Conservation (phyloP, 164 flowering plant species). For the Paratinospora sagittata region DNA sequence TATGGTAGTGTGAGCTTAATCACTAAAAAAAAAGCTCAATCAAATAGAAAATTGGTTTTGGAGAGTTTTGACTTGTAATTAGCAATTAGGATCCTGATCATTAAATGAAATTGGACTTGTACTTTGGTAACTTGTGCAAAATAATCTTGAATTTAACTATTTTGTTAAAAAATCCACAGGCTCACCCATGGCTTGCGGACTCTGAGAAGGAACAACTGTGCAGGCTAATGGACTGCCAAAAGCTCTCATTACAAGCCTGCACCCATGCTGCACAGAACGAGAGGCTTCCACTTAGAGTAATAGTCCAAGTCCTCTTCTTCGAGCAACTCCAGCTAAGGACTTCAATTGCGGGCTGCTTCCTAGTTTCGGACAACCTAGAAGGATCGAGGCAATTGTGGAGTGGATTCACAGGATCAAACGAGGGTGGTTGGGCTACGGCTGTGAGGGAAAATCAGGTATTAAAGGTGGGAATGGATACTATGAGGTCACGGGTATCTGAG, state of each 20-base stretch:
- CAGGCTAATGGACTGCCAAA: slow-evolving; percentile 91
- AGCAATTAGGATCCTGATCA: too few relatives aligned
- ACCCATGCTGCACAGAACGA: slow-evolving; percentile 98
- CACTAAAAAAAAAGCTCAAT: too few relatives aligned
- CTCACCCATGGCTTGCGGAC: slow-evolving; percentile 89
- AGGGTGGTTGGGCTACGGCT: slow-evolving; percentile 66
- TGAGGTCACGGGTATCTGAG: slow-evolving; percentile 84
- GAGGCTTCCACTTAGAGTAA: slow-evolving; percentile 77
- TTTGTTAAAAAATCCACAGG: slow-evolving; percentile 36
- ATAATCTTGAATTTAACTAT: not conserved
- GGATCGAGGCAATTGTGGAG: slow-evolving; percentile 78
- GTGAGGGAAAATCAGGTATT: slow-evolving; percentile 84
- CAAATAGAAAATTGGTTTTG: too few relatives aligned
- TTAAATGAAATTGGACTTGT: not conserved
- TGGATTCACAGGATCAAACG: slow-evolving; percentile 52
- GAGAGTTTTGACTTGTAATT: too few relatives aligned
- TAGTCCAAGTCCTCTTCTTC: slow-evolving; percentile 93
- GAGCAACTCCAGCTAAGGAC: slow-evolving; percentile 92
- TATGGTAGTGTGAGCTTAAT: too few relatives aligned
- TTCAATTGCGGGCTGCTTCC: slow-evolving; percentile 86
- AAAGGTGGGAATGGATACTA: slow-evolving; percentile 94
- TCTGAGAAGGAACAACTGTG: slow-evolving; percentile 87
- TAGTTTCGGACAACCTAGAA: slow-evolving; percentile 86
- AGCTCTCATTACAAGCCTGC: slow-evolving; percentile 93
- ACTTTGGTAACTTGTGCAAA: not conserved